phyloP scores from a whole-genome alignment of 805 yeast species.

The Lachancea kluyveri region DNA sequence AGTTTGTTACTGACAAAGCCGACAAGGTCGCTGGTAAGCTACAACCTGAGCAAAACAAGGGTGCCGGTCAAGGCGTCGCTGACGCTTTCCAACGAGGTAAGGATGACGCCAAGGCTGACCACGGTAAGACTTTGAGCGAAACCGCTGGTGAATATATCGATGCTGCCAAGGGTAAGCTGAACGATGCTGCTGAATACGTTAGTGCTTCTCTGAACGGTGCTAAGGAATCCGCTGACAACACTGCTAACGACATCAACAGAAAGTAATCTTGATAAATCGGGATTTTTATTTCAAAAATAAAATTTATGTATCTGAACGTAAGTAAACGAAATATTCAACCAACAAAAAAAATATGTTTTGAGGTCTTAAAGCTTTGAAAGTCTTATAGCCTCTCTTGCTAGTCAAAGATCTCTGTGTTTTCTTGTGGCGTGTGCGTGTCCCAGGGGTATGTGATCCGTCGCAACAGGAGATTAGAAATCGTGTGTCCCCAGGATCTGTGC shows the following conservation, averaged over 20 bases:
- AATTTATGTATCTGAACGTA: no score
- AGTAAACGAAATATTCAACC: no score
- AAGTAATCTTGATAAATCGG: no score
- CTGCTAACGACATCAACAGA: slow-evolving; percentile 31
- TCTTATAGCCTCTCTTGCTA: no score
- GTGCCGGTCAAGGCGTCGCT: slow-evolving; percentile 58
- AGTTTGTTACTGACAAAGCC: slow-evolving; percentile 55
- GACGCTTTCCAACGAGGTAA: slow-evolving; percentile 55
- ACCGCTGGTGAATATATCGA: slow-evolving; percentile 55
- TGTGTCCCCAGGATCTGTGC: no score
- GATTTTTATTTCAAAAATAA: no score
- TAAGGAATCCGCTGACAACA: slow-evolving; percentile 47
- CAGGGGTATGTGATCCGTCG: no score
- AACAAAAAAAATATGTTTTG: no score
- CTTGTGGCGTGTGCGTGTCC: no score
- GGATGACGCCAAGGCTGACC: slow-evolving; percentile 45
- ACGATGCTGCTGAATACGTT: slow-evolving; percentile 39
- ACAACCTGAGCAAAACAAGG: slow-evolving; percentile 64
- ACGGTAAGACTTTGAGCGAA: slow-evolving; percentile 40
- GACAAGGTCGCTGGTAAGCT: slow-evolving; percentile 56
- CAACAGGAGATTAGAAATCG: no score
- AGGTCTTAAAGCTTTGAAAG: no score
- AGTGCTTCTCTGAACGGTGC: slow-evolving; percentile 52
- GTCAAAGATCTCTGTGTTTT: no score
- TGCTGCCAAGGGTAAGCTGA: slow-evolving; percentile 46